These are phyloP conservation scores for Candida methanosorbosa DNA, from an alignment of 805 yeast genomes.

Conservation along the genomic window DNA sequence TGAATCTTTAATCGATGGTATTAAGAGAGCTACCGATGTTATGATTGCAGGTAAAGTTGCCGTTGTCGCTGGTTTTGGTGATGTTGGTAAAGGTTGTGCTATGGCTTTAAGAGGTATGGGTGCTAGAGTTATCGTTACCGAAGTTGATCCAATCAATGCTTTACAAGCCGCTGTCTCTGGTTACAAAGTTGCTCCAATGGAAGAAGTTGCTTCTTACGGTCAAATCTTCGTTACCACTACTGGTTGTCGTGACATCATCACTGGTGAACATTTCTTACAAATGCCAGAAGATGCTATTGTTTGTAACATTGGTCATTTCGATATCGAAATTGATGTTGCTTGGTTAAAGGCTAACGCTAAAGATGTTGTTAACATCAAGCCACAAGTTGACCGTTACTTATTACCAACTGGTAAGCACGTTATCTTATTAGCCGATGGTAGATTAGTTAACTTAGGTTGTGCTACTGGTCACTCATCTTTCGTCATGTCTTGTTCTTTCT, in stretches of 20 bases:
- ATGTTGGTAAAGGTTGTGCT: constrained; percentile 99
- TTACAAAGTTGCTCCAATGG: constrained; percentile 93
- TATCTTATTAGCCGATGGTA: constrained; percentile 96
- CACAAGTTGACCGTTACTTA: constrained; percentile 97
- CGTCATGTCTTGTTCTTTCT: constrained; percentile 99
- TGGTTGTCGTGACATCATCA: constrained; percentile 98
- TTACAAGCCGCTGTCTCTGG: constrained; percentile 99
- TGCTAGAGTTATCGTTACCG: constrained; percentile 96
- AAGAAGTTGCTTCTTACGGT: constrained; percentile 85
- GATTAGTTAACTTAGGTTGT: constrained; percentile 98
- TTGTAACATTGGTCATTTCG: constrained; percentile 99
- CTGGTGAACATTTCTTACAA: constrained; percentile 71
- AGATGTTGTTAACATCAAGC: constrained; percentile 94
- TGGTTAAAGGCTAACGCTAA: constrained; percentile 94
- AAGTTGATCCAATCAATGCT: constrained; percentile 98
- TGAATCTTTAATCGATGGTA: constrained; percentile 97
- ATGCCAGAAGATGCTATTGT: constrained; percentile 99
- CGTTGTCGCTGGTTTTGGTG: constrained; percentile 99
- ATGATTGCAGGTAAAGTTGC: constrained; percentile 99
- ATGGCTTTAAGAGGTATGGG: constrained; percentile 98
- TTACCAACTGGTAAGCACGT: constrained; percentile 85
- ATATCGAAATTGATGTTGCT: constrained; percentile 98
- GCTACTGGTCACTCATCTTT: constrained; percentile 99
- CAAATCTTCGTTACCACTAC: constrained; percentile 99
- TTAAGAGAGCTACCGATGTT: constrained; percentile 99